Evolutionary conservation across 495 filamentous ascomycete genomes (phyloP), one percentile per base, ranked within the genome.

Genomic region (Hypomontagnella monticulosa): DNA sequence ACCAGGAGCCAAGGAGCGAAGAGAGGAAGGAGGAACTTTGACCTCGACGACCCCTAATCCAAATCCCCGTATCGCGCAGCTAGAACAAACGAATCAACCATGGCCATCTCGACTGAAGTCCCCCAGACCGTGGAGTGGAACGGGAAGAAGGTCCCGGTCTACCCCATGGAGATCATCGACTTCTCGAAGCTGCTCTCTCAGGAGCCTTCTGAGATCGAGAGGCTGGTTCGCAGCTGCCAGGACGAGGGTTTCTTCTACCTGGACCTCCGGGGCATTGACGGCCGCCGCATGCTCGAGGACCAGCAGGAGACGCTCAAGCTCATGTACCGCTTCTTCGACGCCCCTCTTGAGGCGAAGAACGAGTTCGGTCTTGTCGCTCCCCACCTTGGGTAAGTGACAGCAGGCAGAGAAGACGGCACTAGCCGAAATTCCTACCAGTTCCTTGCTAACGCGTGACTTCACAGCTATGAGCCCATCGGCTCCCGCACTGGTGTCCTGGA

Each of bases 161-260:
- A 78, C 72, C 55, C 76, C 51, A 80, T 82, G 79, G 72, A 76
- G 64, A 78, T 77, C 50, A 76, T 83, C 70, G 67, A 80, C 73
- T 83, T 78, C 66, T 73, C 68, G 20, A 73, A 67, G 51, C 75
- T 83, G 46, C 80, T 83, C 57, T 80, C 79, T 4, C 77, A 81
- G 50, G 79, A 84, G 61, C 79, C 79, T 16, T 64, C 61, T 49
- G 81, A 83, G 71, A 70, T 80, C 9, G 80, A 83, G 32, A 83
- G 78, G 61, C 77, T 87, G 7, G 63, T 83, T 60, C 66, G 74
- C 14, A 76, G 74, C 43, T 85, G 82, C 70, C 75, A 80, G 61
- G 72, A 80, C 11, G 71, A 79, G 12, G 84, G 84, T 10, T 83
- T 83, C 78, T 86, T 87, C 73, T 82, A 86, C 67, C 81, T 86